Evolutionary conservation across 1,284 basidiomycete genomes (phyloP), one percentile per base, ranked within the genome.

Genomic region (Apiotrichum mycotoxinovorans): DNA sequence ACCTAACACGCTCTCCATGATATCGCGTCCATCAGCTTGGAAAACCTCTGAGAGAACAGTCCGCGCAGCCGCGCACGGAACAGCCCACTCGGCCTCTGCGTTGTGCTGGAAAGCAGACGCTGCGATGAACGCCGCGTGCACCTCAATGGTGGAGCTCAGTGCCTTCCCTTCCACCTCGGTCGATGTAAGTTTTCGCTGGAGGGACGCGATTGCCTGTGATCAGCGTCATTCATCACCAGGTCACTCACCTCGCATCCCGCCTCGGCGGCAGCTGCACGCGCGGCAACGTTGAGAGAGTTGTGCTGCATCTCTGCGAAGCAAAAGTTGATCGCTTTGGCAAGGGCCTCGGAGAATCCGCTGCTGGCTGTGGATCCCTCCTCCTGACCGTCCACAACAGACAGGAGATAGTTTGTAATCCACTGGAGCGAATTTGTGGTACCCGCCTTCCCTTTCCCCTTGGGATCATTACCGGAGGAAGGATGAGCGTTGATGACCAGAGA

Each of bases 291-390:
- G 63, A 88, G 86, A 11, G 86, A 81, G 60, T 85, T 84, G 66
- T 91, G 87, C 69, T 91, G 89, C 34, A 87, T 72, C 63, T 89
- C 86, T 66, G 86, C 86, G 69, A 85, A 88, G 45, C 89, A 79
- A 58, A 89, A 86, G 62, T 85, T 84, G 25, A 84, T 78, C 30
- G 86, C 79, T 66, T 83, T 85, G 4, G 86, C 86, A 10, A 92
- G 76, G n/a, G 87, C 80, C 55, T 86, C 84, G 8, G 79, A 79
- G 71, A 87, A 88, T 5, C 79, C 78, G 11, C 79, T 83, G 83
- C 40, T 77, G 68, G 56, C 87, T 70, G 63, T 79, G 78, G 79
- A 82, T 81, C 9, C 78, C 73, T 53, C 75, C 12, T 46, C 46
- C 14, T 60, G 37, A 10, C 68, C 58, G 4, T 76, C 78, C 20